Percentiles rank a stretch among this genome's conserved stretches.
Evolutionary conservation across 768 basidiomycete species (phyloP).

Genomic region (Glaciozyma martinii): DNA sequence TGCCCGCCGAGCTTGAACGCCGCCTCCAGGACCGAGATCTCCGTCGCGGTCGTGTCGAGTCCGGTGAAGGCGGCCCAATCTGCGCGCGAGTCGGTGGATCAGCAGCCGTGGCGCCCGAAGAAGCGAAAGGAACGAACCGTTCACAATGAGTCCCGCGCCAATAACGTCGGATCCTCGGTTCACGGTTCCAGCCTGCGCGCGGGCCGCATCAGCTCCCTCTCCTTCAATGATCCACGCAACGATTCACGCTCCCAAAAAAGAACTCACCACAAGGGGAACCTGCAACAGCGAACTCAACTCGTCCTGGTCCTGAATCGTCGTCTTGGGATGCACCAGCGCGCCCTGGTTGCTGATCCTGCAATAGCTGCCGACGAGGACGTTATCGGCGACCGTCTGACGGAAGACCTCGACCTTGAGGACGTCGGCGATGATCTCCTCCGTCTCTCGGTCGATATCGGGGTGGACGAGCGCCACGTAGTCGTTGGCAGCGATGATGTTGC

Average conservation of each 20-base stretch:
- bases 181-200: slow-evolving; percentile 78
- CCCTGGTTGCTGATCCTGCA: slow-evolving; percentile 94
- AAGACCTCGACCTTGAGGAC: slow-evolving; percentile 99
- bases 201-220: background rate
- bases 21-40: slow-evolving; percentile 95
- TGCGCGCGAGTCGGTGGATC: background rate
- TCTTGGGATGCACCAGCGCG: slow-evolving; percentile 94
- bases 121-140: slow-evolving; percentile 44
- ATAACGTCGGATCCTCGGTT: slow-evolving; percentile 98
- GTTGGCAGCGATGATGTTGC: slow-evolving; percentile 97
- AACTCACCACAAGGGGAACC: slow-evolving; percentile 81
- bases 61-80: slow-evolving; percentile 99
- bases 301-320: slow-evolving; percentile 93
- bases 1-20: slow-evolving; percentile 83
- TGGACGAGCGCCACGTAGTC: slow-evolving; percentile 98
- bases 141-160: slow-evolving; percentile 93
- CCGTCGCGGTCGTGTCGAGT: slow-evolving; percentile 97
- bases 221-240: background rate
- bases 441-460: slow-evolving; percentile 95
- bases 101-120: background rate
- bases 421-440: slow-evolving; percentile 99
- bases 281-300: slow-evolving; percentile 89
- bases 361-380: slow-evolving; percentile 93
- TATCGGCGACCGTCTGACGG: slow-evolving; percentile 90
- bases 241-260: background rate